Conservation (phyloP, 208 protist genomes). For the Naegleria gruberi region DNA sequence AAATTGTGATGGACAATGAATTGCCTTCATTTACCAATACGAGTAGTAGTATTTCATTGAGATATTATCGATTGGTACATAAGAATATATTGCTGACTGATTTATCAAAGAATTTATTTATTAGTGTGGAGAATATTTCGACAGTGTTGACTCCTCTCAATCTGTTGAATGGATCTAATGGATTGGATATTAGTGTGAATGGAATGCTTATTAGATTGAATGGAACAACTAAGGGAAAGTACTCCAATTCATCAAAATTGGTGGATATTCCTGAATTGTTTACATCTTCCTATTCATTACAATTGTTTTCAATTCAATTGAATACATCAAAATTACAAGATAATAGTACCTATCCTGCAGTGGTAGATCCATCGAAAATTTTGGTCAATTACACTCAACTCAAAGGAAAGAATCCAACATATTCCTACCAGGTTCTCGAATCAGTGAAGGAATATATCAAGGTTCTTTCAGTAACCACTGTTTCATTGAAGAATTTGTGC, state of each 20-base stretch:
- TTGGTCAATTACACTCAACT: neutral
- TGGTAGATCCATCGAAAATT: neutral
- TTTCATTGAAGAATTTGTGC: neutral
- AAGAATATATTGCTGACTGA: neutral
- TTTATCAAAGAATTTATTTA: neutral
- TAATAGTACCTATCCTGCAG: neutral
- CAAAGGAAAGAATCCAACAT: neutral
- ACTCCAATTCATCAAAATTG: neutral
- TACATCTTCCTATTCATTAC: neutral
- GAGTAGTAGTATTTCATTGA: neutral
- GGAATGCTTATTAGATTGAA: neutral
- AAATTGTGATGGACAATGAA: neutral
- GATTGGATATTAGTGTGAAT: neutral
- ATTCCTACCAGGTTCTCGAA: neutral
- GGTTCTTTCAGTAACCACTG: neutral
- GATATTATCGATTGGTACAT: neutral
- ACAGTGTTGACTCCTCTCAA: neutral
- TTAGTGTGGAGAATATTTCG: neutral
- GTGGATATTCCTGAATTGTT: neutral
- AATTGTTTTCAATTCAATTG: neutral
- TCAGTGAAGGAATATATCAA: neutral
- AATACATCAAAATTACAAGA: neutral
- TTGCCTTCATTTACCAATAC: neutral
- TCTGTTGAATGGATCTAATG: neutral
- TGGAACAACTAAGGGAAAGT: neutral